Conservation (phyloP, 176 grass and related monocot genomes). For the Guadua angustifolia region DNA sequence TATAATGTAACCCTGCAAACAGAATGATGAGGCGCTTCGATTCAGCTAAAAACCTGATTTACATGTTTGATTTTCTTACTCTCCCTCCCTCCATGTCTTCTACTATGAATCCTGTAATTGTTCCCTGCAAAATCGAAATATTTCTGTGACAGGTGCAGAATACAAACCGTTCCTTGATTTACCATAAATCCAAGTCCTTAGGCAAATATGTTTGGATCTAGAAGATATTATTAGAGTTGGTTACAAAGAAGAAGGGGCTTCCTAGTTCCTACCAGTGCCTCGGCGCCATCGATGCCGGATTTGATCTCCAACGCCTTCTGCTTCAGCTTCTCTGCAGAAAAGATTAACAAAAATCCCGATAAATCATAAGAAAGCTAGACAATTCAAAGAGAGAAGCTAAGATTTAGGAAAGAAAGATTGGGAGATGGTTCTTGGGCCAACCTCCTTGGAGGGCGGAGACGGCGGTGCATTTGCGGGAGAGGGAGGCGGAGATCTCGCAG, state of each 20-base stretch:
- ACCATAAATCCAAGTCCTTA: slow-evolving; percentile 18
- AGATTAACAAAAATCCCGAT: neutral
- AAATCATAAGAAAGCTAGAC: neutral
- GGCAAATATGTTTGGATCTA: neutral
- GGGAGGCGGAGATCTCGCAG: slow-evolving; percentile 85
- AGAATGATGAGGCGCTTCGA: no score
- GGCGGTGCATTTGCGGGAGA: slow-evolving; percentile 71
- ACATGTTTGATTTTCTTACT: no score
- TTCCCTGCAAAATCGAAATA: neutral
- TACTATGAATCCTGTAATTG: no score
- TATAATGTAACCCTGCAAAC: neutral
- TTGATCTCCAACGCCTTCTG: slow-evolving; percentile 84
- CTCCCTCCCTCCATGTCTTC: no score
- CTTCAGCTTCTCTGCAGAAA: slow-evolving; percentile 71
- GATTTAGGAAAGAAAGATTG: neutral
- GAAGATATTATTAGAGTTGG: neutral
- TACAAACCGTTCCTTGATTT: neutral
- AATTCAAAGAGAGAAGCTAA: neutral
- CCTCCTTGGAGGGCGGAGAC: slow-evolving; percentile 69
- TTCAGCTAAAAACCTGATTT: no score
- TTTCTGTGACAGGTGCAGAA: neutral
- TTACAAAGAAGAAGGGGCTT: neutral
- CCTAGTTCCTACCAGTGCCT: slow-evolving; percentile 65
- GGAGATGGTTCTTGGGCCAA: slow-evolving; percentile 31
- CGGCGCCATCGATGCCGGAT: slow-evolving; percentile 79